Evolutionary conservation across 345 rosid genomes (phyloP), one percentile per base, ranked within the genome.

Genomic region (Eucalyptus cloeziana): DNA sequence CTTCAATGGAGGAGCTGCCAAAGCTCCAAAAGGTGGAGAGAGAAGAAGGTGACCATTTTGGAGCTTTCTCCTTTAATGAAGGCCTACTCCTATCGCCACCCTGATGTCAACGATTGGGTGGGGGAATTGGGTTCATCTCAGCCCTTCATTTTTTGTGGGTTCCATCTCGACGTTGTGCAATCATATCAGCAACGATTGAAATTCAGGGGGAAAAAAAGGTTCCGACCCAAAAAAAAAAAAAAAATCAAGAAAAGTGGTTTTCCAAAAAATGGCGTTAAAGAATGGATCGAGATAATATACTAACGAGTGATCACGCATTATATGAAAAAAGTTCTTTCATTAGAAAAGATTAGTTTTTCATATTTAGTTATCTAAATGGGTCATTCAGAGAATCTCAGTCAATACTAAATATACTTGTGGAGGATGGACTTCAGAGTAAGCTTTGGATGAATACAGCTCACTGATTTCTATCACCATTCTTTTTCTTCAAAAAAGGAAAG

Each of bases 311-410:
- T 30, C 37, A 64, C 40, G 8, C 76, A 64, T 64, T n/a, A n/a
- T 64, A 15, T 1, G 37, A n/a, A 14, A 64, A 64, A 14, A 30
- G 4, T 62, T 13, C 8, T 62, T 27, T 10, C 33, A 4, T 62
- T 62, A 30, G 15, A 62, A 27, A 62, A 11, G 33, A 62, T 30
- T 13, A 27, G 4, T 3, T 62, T 62, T 62, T 30, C 33, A 62
- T 62, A 30, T 30, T 62, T 30, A 30, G 10, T 60, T 25, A 11
- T 60, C 15, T 60, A 60, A 60, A 52, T 60, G 7, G 12, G 17
- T 27, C 31, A 7, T 62, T 6, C 2, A 27, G 7, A 12, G 4
- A 27, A 13, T 22, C 0, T 24, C 6, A 2, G 1, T 62, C 4
- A 0, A 13, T 27, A 30, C 8, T 13, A 27, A 62, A 62, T 24